Evolutionary conservation across 805 yeast genomes (phyloP).

Genomic region (Scheffersomyces ergatensis): DNA sequence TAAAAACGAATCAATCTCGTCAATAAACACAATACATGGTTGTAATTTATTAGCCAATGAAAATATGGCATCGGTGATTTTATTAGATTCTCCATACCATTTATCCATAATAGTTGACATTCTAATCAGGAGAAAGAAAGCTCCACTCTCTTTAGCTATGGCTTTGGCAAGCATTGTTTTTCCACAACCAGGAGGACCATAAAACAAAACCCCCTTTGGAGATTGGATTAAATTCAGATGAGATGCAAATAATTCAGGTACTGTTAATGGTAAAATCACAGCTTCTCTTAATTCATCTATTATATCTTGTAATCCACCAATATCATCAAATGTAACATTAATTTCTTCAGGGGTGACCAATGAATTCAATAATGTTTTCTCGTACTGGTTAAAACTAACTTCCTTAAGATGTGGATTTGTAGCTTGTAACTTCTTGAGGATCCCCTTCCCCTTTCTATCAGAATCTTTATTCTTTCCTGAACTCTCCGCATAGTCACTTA

Average conservation of each 20-base stretch:
- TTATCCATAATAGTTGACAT: conserved; percentile 95
- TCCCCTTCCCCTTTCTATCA: conserved; percentile 57
- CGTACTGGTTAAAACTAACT: conserved; percentile 67
- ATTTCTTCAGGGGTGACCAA: conserved; percentile 86
- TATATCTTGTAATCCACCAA: conserved; percentile 85
- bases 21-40: conserved; percentile 94
- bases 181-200: conserved; percentile 98
- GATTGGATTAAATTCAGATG: conserved; percentile 74
- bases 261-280: conserved; percentile 76
- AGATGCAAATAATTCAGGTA: conserved; percentile 71
- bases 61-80: conserved; percentile 89
- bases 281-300: conserved; percentile 85
- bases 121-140: conserved; percentile 84
- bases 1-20: conserved; percentile 92
- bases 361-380: conserved; percentile 69
- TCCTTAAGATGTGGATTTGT: conserved; percentile 57
- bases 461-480: conserved; percentile 51
- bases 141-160: conserved; percentile 86
- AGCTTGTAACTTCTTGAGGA: conserved; percentile 32
- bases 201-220: conserved; percentile 89
- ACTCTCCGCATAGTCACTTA: conserved; percentile 32
- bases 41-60: conserved; percentile 84
- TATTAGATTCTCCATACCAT: conserved; percentile 96
- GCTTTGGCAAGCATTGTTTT: conserved; percentile 98
- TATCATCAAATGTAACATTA: conserved; percentile 68